Conservation (phyloP, 192 early-diverging fungal genomes). For the Chytriomyces sp. region DNA sequence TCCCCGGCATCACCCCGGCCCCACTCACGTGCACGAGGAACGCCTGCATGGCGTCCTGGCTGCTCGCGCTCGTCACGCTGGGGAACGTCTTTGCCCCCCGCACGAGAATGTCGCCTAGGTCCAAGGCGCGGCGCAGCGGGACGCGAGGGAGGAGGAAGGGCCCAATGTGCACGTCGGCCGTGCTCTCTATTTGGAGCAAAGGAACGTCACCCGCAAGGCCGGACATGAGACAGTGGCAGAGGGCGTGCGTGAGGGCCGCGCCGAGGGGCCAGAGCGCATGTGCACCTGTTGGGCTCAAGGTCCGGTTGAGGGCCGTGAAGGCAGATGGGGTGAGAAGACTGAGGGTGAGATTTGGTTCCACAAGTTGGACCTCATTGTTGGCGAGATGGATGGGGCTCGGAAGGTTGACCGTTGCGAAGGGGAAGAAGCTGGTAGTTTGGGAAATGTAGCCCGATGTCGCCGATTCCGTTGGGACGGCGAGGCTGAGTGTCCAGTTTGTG, state of each 20-base stretch:
- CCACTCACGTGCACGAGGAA: not conserved
- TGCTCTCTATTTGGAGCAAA: not conserved
- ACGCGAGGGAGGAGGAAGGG: not conserved
- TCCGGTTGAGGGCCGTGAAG: not conserved
- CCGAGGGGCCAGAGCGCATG: not conserved
- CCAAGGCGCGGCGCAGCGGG: not conserved
- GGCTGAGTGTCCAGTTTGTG: constrained; percentile 2
- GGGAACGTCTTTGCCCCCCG: not conserved
- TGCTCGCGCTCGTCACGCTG: not conserved
- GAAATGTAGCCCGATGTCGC: not conserved
- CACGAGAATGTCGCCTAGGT: not conserved
- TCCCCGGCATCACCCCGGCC: not conserved
- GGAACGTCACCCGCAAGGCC: not conserved
- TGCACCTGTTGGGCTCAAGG: not conserved
- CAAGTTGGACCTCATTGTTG: not conserved
- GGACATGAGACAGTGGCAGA: constrained; percentile 6
- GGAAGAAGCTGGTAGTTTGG: not conserved
- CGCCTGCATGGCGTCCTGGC: not conserved
- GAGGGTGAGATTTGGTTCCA: not conserved
- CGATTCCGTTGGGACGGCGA: not conserved
- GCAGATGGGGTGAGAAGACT: not conserved
- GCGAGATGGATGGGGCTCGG: not conserved
- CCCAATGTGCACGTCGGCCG: not conserved
- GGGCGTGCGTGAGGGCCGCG: not conserved
- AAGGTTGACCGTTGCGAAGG: not conserved